Evolutionary conservation across 208 protist species (phyloP), one percentile per base, ranked within the genome.

Genomic region (Trypanosoma conorhini): DNA sequence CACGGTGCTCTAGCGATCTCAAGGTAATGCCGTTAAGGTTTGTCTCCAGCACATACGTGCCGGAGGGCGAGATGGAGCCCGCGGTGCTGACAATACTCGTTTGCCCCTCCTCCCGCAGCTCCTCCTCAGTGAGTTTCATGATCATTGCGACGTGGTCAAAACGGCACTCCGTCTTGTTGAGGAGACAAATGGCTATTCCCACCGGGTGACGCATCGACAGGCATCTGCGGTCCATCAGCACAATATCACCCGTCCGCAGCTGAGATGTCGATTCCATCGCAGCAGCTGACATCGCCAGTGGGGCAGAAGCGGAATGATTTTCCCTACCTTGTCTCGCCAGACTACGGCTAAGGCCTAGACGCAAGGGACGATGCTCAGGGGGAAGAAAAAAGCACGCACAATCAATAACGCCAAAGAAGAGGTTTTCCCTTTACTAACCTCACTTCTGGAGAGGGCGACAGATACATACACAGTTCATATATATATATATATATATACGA

Each of bases 61-160:
- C 80, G 51, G 82, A 87, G 0, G 86, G 87, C 1, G 90, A 95
- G 4, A 63, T 54, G 5, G 54, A n/a, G 38, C 70, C 74, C 7
- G 40, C 59, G 15, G 51, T 0, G 21, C 81, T 66, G 12, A 74
- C 67, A 51, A 84, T 65, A 57, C 75, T 75, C 67, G 76, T 72
- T 38, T 82, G 67, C 15, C 68, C 67, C 50, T 83, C 77, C 35
- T 77, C 55, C 38, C 56, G 38, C 9, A 90, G 38, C n/a, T 90
- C 78, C 26, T 83, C 64, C 40, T 60, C 42, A 64, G 5, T 58
- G 1, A 92, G 73, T 60, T 92, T 90, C 40, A 96, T 55, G 2
- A 96, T 50, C 81, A 96, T 87, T 5, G 82, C 90, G 5, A 92
- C 87, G 54, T 96, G 90, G 58, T 96, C 90, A 65, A 89, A 96